Evolutionary conservation across 2,329 filamentous ascomycete species (phyloP), one percentile per base, ranked within the genome.

Genomic region (Fusarium aywerte): DNA sequence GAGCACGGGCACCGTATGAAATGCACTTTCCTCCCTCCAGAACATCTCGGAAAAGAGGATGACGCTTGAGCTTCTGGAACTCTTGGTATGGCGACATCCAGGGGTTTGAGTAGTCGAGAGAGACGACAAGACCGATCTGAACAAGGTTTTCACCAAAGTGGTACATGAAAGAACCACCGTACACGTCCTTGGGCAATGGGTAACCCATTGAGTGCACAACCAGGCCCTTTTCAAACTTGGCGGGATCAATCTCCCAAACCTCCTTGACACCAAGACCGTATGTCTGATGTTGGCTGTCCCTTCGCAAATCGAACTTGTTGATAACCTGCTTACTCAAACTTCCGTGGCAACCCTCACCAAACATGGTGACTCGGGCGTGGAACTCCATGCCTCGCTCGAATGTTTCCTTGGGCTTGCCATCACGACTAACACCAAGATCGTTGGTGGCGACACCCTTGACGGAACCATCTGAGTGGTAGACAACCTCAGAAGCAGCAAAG

Each of bases 361-460:
- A 93, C 55, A 99, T 84, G 35, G 96, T 99, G 48, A 96, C 90
- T 58, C 91, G 86, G 8, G 96, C 95, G 75, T 97, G 93, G 77
- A 99, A 99, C 80, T 97, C 96, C 96, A 99, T 99, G 62, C 96
- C 96, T 63, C 96, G 87, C 83, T 98, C 94, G 75, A 97, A 99
- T 8, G 85, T 90, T 56, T 96, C 91, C 82, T 97, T 97, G 33
- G 94, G 88, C 77, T 90, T 91, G 36, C 95, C 95, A 73, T 91
- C 87, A 54, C 93, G 87, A 11, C 86, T 89, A 61, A 99, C 87
- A 36, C 96, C 96, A 21, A 97, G 82, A 75, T 99, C 96, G 75
- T 98, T 98, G 44, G 96, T 99, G 18, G 96, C 96, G 38, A 99
- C 95, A 68, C 96, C 96, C 78, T 90, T 90, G 50, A 99, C 96